Percentiles rank a stretch among this genome's conserved stretches.
Conservation (phyloP, 176 grass and related monocot genomes). For the Juncus inflexus region DNA sequence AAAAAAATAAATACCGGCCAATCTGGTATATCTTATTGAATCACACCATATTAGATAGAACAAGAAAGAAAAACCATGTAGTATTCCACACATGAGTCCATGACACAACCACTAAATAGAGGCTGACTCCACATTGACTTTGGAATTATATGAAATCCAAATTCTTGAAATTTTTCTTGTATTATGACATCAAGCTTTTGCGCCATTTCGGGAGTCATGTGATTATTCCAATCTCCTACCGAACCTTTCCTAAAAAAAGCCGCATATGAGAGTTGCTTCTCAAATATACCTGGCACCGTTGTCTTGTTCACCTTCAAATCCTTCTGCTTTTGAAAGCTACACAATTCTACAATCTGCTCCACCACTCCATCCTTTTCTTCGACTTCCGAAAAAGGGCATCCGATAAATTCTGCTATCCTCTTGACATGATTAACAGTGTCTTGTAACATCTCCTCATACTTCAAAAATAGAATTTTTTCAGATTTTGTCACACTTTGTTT, state of each 20-base stretch:
- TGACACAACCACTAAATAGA: no score
- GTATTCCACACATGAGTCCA: no score
- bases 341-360: background rate
- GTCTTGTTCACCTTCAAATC: background rate
- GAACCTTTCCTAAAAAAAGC: conserved; percentile 40
- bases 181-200: conserved; percentile 27
- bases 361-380: background rate
- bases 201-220: conserved; percentile 37
- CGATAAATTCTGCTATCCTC: no score
- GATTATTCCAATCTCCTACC: conserved; percentile 41
- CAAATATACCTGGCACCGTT: background rate
- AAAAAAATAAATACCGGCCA: no score
- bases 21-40: no score
- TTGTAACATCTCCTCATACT: no score
- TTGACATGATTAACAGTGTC: no score
- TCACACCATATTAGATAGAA: no score
- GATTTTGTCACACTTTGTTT: no score
- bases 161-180: conserved; percentile 19
- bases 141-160: background rate
- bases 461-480: no score
- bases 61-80: no score
- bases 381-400: background rate
- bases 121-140: no score
- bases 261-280: background rate
- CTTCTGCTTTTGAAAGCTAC: background rate